Base-by-base conservation (phyloP, 1,284 basidiomycete genomes). In the Pseudozyma hubeiensis region DNA sequence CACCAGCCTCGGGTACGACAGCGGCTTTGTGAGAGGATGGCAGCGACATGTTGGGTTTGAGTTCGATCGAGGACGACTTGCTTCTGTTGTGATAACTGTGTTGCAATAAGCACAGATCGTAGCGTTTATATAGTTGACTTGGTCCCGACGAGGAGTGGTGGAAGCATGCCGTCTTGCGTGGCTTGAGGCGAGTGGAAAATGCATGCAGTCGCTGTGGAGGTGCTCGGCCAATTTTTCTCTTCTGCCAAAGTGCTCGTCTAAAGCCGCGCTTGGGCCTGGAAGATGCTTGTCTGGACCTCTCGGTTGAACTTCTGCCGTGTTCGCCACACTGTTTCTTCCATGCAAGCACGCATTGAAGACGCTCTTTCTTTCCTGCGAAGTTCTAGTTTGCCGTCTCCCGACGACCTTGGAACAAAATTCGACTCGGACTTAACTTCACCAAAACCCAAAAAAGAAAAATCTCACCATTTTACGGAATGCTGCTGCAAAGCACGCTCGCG, bases 1-100 rank as follows among this genome's bases (percentile, higher is more conserved):
- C 63, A 11, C 66, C 66, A 5, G 71, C 53, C 31, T 69, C 65
- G 39, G 65, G 59, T 1, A 75, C 54, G 4, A 75, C 66, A 16
- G 71, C 71, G 50, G 71, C 62, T 35, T 70, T 70, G 63, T 53
- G 46, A 2, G 66, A 56, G 19, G 62, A 46, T 33, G 71, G 71
- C 8, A 66, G 54, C 31, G 71, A 57, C 71, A 75, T 66, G 17
- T 40, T 39, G 48, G 6, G 19, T 49, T 46, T 14, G 53, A 43
- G 43, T 39, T n/a, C n/a, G 39, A 16, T 13, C 13, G 39, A 16
- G 16, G 39, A 16, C 13, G 39, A 41, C 1, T 16, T 41, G 39
- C 16, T 37, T 14, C 35, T 37, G 35, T 37, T 37, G 35, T 37
- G 35, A 2, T 10, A 5, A 41, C 2, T 2, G 39, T n/a, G 39